phyloP scores from a whole-genome alignment of 2,329 filamentous ascomycete genomes.

The Fusarium decemcellulare region DNA sequence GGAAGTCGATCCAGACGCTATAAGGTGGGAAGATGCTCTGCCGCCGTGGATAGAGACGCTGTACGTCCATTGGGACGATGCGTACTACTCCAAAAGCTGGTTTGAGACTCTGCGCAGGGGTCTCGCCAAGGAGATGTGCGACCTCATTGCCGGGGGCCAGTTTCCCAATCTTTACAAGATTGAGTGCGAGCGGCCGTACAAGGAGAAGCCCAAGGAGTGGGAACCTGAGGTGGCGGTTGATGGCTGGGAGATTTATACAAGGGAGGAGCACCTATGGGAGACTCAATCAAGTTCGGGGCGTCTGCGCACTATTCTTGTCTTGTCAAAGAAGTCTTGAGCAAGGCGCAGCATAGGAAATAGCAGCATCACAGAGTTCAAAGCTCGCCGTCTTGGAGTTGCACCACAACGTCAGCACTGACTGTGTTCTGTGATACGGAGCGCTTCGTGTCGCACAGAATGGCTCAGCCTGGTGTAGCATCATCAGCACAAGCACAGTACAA shows the following conservation, averaged over 20 bases:
- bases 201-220: not conserved
- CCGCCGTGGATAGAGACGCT: constrained; percentile 21
- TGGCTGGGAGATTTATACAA: not conserved
- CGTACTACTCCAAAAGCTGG: accelerated
- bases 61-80: not conserved
- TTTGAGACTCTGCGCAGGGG: not conserved
- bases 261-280: not conserved
- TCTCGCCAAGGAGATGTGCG: not conserved
- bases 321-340: not conserved
- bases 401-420: no score
- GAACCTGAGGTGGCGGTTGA: not conserved
- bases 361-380: no score
- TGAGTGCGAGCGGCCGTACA: not conserved
- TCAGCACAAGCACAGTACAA: no score
- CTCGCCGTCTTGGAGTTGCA: no score
- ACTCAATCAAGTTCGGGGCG: not conserved
- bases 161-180: constrained; percentile 21
- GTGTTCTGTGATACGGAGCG: no score
- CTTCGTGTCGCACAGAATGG: no score
- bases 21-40: not conserved
- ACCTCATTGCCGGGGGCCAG: not conserved
- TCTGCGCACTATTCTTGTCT: not conserved
- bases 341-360: no score
- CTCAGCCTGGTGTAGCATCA: no score
- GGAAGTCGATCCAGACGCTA: not conserved